These are phyloP conservation scores for Trichoderma virens DNA, from an alignment of 495 filamentous ascomycete species.

Conservation along the genomic window DNA sequence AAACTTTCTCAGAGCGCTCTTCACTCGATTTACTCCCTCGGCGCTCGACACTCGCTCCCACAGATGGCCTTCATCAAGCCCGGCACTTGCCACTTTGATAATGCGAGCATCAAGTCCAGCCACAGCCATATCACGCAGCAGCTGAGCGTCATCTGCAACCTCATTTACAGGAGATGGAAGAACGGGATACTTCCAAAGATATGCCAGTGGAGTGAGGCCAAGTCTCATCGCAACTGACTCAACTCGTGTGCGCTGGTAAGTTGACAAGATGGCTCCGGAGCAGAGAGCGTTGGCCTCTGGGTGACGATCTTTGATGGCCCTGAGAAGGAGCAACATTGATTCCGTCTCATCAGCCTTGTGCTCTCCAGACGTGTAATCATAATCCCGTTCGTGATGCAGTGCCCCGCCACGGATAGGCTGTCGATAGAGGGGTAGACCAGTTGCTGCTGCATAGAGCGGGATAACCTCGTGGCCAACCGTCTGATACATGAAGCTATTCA, in stretches of 20 bases:
- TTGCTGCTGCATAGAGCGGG: slow-evolving; percentile 71
- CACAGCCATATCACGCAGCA: slow-evolving; percentile 75
- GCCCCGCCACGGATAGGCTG: slow-evolving; percentile 61
- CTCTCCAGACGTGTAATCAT: slow-evolving; percentile 22
- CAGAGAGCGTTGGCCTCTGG: slow-evolving; percentile 77
- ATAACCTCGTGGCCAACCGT: slow-evolving; percentile 85
- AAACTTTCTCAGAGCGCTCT: slow-evolving; percentile 61
- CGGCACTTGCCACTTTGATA: slow-evolving; percentile 90
- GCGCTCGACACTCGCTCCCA: slow-evolving; percentile 70
- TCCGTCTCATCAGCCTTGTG: slow-evolving; percentile 74
- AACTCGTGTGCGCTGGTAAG: slow-evolving; percentile 89
- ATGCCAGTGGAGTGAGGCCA: slow-evolving; percentile 71
- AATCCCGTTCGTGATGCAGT: slow-evolving; percentile 55
- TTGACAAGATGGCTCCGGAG: slow-evolving; percentile 85
- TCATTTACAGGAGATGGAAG: slow-evolving; percentile 40
- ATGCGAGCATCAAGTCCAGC: slow-evolving; percentile 74
- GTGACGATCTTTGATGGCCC: slow-evolving; percentile 50
- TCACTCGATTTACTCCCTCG: slow-evolving; percentile 44
- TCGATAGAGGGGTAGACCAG: slow-evolving; percentile 73
- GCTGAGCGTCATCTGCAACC: slow-evolving; percentile 33
- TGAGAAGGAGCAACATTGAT: slow-evolving; percentile 66
- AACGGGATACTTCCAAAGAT: slow-evolving; percentile 83
- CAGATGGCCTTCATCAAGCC: slow-evolving; percentile 70
- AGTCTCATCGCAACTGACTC: slow-evolving; percentile 79
- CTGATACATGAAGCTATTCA: slow-evolving; percentile 99